A percentile compares a stretch with the other conserved stretches of the same genome.
Conservation (phyloP, 192 early-diverging fungal genomes). For the Backusella morwellensis region DNA sequence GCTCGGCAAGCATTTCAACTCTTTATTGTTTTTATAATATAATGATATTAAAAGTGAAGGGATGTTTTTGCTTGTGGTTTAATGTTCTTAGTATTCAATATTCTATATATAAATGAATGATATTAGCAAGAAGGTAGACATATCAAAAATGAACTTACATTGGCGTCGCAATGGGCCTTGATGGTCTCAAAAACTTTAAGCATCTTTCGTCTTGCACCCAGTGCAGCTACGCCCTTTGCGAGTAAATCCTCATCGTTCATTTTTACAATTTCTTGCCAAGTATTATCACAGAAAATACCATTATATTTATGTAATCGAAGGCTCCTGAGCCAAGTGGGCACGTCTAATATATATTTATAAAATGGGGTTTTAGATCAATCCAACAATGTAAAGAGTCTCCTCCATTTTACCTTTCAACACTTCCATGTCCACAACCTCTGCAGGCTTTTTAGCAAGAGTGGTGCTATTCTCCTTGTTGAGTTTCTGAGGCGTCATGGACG, state of each 20-base stretch:
- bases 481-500: slow-evolving; percentile 21
- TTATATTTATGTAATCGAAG: slow-evolving; percentile 97
- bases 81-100: not conserved
- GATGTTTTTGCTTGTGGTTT: not conserved
- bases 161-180: slow-evolving; percentile 32
- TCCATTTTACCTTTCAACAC: slow-evolving; percentile 59
- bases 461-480: not conserved
- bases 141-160: slow-evolving; percentile 24
- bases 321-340: slow-evolving; percentile 89
- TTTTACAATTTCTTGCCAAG: slow-evolving; percentile 88
- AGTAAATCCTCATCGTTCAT: slow-evolving; percentile 80
- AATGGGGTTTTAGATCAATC: not conserved
- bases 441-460: slow-evolving; percentile 62
- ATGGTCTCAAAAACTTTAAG: slow-evolving; percentile 94
- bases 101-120: not conserved
- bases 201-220: slow-evolving; percentile 96
- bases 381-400: not conserved
- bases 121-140: too few relatives aligned
- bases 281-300: slow-evolving; percentile 77
- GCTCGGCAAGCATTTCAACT: slow-evolving; percentile 1
- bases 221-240: slow-evolving; percentile 83
- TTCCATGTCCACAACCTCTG: slow-evolving; percentile 73
- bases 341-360: slow-evolving; percentile 52
- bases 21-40: not conserved
- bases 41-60: not conserved